These are phyloP conservation scores for Mycena metata DNA, from an alignment of 768 basidiomycete species.

Conservation along the genomic window DNA sequence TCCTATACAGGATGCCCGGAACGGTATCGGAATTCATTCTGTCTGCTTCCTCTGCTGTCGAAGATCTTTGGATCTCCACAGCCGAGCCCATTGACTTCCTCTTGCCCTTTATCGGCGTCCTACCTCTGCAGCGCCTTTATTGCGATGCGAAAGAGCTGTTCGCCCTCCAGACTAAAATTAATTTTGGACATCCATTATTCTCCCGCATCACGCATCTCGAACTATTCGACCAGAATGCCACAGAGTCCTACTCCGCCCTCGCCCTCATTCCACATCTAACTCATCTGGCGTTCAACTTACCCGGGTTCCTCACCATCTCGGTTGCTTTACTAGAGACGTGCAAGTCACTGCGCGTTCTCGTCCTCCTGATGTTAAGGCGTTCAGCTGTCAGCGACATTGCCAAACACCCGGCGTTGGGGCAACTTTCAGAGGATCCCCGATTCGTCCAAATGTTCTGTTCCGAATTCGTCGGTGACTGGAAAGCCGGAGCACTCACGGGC, in stretches of 20 bases:
- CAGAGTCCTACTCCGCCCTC: constrained; percentile 2
- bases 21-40: constrained; percentile 8
- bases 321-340: constrained; percentile 11
- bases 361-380: constrained; percentile 15
- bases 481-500: constrained; percentile 17
- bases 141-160: constrained; percentile 12
- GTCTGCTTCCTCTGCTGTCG: constrained; percentile 14
- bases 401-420: constrained; percentile 14
- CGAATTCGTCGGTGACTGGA: constrained; percentile 19
- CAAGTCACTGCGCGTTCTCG: constrained; percentile 28
- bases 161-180: constrained; percentile 3
- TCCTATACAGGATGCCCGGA: constrained; percentile 3
- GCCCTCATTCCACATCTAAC: constrained; percentile 25
- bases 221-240: constrained; percentile 8
- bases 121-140: constrained; percentile 19
- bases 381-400: neutral
- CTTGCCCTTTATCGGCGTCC: constrained; percentile 4
- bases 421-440: constrained; percentile 16
- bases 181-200: constrained; percentile 23
- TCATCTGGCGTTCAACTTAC: constrained; percentile 16
- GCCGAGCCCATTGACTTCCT: constrained; percentile 5
- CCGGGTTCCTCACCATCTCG: constrained; percentile 9
- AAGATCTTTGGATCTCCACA: constrained; percentile 21
- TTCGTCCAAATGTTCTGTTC: constrained; percentile 20
- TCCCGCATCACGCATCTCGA: constrained; percentile 19